Base-by-base conservation (phyloP, 257 asterid genomes). In the Handroanthus guayacan region DNA sequence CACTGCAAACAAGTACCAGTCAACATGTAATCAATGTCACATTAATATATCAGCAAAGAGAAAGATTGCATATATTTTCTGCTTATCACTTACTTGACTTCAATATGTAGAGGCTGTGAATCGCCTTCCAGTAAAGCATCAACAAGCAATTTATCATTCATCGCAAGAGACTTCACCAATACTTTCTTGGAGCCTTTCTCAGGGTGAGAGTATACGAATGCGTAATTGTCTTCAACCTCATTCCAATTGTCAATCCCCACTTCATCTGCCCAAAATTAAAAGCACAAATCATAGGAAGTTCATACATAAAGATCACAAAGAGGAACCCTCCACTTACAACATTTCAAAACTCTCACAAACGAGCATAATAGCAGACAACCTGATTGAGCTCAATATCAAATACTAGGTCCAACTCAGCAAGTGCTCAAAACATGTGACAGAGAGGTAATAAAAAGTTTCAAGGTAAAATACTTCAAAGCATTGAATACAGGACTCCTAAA, bases 61-160 rank as follows among this genome's bases (percentile, higher is more conserved):
- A 20, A 36, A 37, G 8, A 9, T 9, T 65, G 34, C 12, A 25
- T 56, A 10, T n/a, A 52, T 25, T 14, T 16, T 43, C 17, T 66
- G 34, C 10, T 17, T 43, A 1, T 14, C 48, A 55, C 81, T 74
- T 77, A 87, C 94, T 80, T 48, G 38, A 87, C 78, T 64, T 85
- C 89, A 62, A 87, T 84, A 81, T 87, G 88, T 13, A 69, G 45
- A 69, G 84, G 93, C 58, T 82, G 84, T 0, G 89, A 82, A 78
- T 72, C 89, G n/a, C 92, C 96, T 34, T 89, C 93, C 81, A 80
- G 80, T n/a, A 87, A 62, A 74, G 87, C 91, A 83, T 91, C 97
- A 62, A 91, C 85, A 5, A 92, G 70, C 75, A 95, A 77, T 72
- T 82, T 88, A 34, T 83, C 90, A 67, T 88, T 88, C 97, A 95